Conservation (phyloP, 2,329 filamentous ascomycete genomes). For the Pleomassaria siparia region DNA sequence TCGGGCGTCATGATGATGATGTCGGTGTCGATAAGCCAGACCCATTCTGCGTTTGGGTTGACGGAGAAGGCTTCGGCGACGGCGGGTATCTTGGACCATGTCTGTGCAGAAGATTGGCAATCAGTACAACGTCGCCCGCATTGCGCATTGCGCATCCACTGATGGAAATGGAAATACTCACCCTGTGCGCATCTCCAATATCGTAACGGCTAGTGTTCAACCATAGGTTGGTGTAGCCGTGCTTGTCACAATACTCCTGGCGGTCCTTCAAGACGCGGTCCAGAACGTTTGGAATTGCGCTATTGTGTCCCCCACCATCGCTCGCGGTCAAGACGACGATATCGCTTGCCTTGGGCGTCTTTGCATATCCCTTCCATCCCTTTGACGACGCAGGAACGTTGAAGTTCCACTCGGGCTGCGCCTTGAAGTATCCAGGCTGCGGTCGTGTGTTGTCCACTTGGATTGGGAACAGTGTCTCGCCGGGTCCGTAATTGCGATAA, state of each 20-base stretch:
- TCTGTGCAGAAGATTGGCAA: constrained; percentile 14
- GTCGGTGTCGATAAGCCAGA: constrained; percentile 47
- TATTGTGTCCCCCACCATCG: constrained; percentile 46
- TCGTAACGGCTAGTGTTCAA: constrained; percentile 46
- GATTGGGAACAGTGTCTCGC: constrained; percentile 14
- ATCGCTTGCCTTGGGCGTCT: constrained; percentile 35
- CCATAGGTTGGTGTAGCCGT: constrained; percentile 44
- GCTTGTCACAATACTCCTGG: constrained; percentile 38
- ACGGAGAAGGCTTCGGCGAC: constrained; percentile 44
- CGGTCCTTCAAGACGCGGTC: constrained; percentile 38
- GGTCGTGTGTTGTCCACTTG: constrained; percentile 23
- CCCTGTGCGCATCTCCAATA: constrained; percentile 38
- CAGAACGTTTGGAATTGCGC: constrained; percentile 42
- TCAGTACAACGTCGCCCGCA: too few species aligned
- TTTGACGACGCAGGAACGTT: constrained; percentile 26
- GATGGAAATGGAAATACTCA: constrained; percentile 15
- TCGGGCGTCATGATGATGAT: constrained; percentile 45
- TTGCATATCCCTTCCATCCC: constrained; percentile 32
- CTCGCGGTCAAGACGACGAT: constrained; percentile 45
- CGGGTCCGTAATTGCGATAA: constrained; percentile 28
- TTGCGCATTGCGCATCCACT: background rate
- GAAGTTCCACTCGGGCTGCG: constrained; percentile 36
- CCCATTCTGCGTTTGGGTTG: constrained; percentile 43
- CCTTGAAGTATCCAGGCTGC: constrained; percentile 36
- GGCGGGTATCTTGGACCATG: constrained; percentile 47